These are phyloP conservation scores for Wallacemonas sp. DNA, from an alignment of 208 protist species.

Conservation along the genomic window DNA sequence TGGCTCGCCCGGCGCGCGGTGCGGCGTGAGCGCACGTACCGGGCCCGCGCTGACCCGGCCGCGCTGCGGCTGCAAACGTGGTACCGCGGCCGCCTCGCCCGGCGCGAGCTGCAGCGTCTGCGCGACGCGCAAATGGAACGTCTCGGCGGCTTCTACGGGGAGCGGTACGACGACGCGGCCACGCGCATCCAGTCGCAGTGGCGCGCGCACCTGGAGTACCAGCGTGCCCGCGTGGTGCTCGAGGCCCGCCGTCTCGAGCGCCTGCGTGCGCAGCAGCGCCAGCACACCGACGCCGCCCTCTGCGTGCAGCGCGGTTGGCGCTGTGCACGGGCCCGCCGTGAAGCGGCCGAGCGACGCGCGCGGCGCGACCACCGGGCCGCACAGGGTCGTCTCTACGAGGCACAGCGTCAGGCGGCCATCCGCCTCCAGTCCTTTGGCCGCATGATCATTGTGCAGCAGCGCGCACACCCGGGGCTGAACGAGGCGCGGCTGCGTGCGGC, in stretches of 20 bases:
- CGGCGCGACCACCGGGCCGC: conserved; percentile 36
- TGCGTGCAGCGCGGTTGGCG: conserved; percentile 46
- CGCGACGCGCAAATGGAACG: background rate
- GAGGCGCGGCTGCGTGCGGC: conserved; percentile 56
- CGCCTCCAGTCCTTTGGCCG: conserved; percentile 76
- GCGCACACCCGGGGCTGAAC: conserved; percentile 39
- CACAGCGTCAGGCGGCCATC: conserved; percentile 50
- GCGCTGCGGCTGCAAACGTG: conserved; percentile 16
- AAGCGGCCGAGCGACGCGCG: conserved; percentile 25
- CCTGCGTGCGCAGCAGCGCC: conserved; percentile 16
- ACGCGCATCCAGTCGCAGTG: conserved; percentile 67
- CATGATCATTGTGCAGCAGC: conserved; percentile 51
- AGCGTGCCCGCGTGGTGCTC: conserved; percentile 23
- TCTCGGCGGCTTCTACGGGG: conserved; percentile 7
- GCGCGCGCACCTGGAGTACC: conserved; percentile 37
- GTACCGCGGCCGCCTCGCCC: conserved; percentile 20
- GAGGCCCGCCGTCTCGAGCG: conserved; percentile 17
- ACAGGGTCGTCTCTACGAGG: conserved; percentile 47
- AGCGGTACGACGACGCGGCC: conserved; percentile 39
- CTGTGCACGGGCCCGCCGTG: conserved; percentile 23
- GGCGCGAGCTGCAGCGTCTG: conserved; percentile 23
- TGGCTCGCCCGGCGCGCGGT: conserved; percentile 54
- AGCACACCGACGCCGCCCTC: conserved; percentile 27
- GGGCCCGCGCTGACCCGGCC: background rate
- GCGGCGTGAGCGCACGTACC: conserved; percentile 13